These are phyloP conservation scores for Starmerella scarabaei DNA, from an alignment of 805 yeast genomes.

Conservation along the genomic window DNA sequence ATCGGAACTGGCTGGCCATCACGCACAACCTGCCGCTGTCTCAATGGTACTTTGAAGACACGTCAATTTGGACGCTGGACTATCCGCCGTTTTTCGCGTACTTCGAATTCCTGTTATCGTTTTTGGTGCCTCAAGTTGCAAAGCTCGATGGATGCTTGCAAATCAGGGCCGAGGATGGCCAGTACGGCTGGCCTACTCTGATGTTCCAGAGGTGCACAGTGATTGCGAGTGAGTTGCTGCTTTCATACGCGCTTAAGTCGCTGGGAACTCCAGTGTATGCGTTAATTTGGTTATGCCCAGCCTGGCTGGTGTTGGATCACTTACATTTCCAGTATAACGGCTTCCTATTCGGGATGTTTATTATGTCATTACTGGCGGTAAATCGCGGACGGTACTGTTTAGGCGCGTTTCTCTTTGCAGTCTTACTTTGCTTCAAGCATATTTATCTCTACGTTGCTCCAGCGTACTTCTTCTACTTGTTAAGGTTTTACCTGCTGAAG, in stretches of 20 bases:
- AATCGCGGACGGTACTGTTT: constrained; percentile 41
- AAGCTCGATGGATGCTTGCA: constrained; percentile 65
- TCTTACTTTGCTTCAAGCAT: constrained; percentile 83
- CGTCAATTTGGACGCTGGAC: constrained; percentile 84
- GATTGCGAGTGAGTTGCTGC: constrained; percentile 56
- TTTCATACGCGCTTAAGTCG: constrained; percentile 33
- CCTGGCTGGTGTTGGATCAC: constrained; percentile 80
- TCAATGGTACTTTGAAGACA: constrained; percentile 75
- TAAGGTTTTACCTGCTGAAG: constrained; percentile 54
- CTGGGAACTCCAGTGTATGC: constrained; percentile 60
- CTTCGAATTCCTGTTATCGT: constrained; percentile 72
- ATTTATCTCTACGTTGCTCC: constrained; percentile 89
- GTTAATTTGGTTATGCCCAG: constrained; percentile 78
- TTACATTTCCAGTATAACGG: constrained; percentile 97
- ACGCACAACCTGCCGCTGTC: constrained; percentile 60
- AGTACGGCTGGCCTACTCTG: constrained; percentile 65
- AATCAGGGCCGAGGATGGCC: constrained; percentile 44
- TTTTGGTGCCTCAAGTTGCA: constrained; percentile 52
- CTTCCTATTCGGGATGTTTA: constrained; percentile 72
- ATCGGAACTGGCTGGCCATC: constrained; percentile 91
- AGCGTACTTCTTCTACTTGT: constrained; percentile 68
- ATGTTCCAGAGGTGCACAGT: constrained; percentile 76
- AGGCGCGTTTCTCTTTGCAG: constrained; percentile 52
- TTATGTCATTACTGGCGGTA: constrained; percentile 62
- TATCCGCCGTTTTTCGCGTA: constrained; percentile 97